Conservation (phyloP, 305 asterid species). For the Lippia alba region DNA sequence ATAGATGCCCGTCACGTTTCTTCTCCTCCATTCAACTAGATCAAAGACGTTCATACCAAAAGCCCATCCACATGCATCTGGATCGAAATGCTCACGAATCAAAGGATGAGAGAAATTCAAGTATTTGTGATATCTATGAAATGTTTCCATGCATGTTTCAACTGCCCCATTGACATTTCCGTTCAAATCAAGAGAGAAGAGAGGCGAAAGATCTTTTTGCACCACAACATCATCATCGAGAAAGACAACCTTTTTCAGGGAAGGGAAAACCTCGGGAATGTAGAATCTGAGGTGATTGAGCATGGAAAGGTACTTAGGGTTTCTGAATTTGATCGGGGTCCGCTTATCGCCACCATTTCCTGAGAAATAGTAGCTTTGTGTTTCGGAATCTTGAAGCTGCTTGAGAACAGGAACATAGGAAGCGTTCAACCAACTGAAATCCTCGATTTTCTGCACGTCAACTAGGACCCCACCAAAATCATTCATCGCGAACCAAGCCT, state of each 20-base stretch:
- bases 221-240: constrained; percentile 84
- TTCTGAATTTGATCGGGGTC: constrained; percentile 84
- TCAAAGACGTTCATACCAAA: constrained; percentile 77
- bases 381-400: constrained; percentile 80
- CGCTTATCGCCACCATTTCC: constrained; percentile 65
- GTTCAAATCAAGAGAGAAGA: constrained; percentile 64
- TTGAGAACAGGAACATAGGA: constrained; percentile 86
- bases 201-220: constrained; percentile 70
- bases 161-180: constrained; percentile 70
- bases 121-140: constrained; percentile 83
- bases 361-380: constrained; percentile 80
- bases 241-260: constrained; percentile 71
- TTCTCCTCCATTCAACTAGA: constrained; percentile 81
- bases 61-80: constrained; percentile 80
- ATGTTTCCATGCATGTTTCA: constrained; percentile 89
- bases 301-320: constrained; percentile 85
- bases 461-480: constrained; percentile 68
- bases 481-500: constrained; percentile 82
- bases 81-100: constrained; percentile 81
- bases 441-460: constrained; percentile 72
- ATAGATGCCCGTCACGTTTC: constrained; percentile 77
- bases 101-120: constrained; percentile 87
- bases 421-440: constrained; percentile 77
- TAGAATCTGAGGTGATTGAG: constrained; percentile 91
- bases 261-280: constrained; percentile 84